Conservation (phyloP, 176 grass and related monocot genomes). For the Juncus effusus region DNA sequence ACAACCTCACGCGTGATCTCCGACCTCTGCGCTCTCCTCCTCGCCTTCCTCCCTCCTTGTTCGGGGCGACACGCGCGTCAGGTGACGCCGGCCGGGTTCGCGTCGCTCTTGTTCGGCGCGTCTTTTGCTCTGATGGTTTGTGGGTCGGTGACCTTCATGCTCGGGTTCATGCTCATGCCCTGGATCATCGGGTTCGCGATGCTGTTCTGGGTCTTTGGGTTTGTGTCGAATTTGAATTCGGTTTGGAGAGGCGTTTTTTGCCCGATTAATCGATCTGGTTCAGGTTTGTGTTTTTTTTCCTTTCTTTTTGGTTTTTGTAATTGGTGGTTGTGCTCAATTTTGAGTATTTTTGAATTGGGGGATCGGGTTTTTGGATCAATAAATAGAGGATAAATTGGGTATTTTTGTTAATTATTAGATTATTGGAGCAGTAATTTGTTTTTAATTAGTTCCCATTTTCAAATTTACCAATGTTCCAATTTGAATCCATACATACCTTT, state of each 20-base stretch:
- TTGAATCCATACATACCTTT: too few relatives aligned
- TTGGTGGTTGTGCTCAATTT: not conserved
- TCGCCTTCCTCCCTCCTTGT: slow-evolving; percentile 38
- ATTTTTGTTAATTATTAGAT: too few relatives aligned
- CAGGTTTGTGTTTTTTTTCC: slow-evolving; percentile 4
- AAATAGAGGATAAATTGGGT: too few relatives aligned
- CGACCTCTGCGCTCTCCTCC: slow-evolving; percentile 61
- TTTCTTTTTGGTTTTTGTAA: not conserved
- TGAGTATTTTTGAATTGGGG: too few relatives aligned
- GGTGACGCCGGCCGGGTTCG: slow-evolving; percentile 58
- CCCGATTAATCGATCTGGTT: slow-evolving; percentile 16
- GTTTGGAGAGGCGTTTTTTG: slow-evolving; percentile 59
- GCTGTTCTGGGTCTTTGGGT: slow-evolving; percentile 69
- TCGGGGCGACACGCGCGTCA: slow-evolving; percentile 9
- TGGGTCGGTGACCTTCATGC: slow-evolving; percentile 79
- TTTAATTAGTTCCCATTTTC: too few relatives aligned
- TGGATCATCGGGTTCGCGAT: slow-evolving; percentile 68
- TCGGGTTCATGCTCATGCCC: slow-evolving; percentile 94
- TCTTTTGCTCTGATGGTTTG: slow-evolving; percentile 87
- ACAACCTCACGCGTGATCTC: slow-evolving; percentile 64
- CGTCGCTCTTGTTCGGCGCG: slow-evolving; percentile 67
- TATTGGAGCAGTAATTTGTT: too few relatives aligned
- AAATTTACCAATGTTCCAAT: too few relatives aligned
- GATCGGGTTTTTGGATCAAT: too few relatives aligned
- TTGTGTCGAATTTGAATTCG: slow-evolving; percentile 62